Base-by-base conservation (phyloP, 768 basidiomycete genomes). In the Lepiota venenata region DNA sequence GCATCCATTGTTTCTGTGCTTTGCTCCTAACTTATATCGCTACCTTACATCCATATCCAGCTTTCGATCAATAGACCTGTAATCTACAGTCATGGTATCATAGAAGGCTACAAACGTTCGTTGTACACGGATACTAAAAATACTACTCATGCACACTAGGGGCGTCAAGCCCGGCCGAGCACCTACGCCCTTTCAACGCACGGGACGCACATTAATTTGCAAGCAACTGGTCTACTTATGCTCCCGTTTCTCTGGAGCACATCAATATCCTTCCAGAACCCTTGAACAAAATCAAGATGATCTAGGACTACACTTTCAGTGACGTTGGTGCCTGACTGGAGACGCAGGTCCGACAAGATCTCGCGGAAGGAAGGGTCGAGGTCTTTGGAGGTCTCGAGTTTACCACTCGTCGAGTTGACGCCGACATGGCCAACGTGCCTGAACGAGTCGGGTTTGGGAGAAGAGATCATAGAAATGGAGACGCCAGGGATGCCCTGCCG, bases 341-440 rank as follows among this genome's bases (percentile, higher is more conserved):
- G 27, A n/a, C 41, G 32, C 21, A 73, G 58, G 40, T 71, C 63
- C 20, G 72, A 68, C 44, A 78, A 67, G 45, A 74, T 70, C 37
- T 63, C 62, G 56, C 71, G 75, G 83, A 83, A 85, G 22, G 78
- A 73, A 0, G 76, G 74, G 44, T 83, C 80, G 38, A 82, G 69
- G 56, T 75, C 78, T 46, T 74, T 75, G 43, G 78, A 79, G 8
- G 78, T 73, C 67, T 84, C 81, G 58, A 82, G 73, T 50, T 69
- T 66, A 3, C 81, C 81, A 7, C 74, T 69, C 50, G 68, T 36
- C 35, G 60, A 70, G 60, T 76, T 77, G 46, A 84, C 67, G 7
- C 85, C 85, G 47, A 87, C 77, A 63, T 88, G 87, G 18, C 80
- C 76, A 50, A 86, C 73, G 61, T 88, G 86, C 53, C 79, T 77